These are phyloP conservation scores for Austroboletus eburneus DNA, from an alignment of 768 basidiomycete genomes.

Conservation along the genomic window DNA sequence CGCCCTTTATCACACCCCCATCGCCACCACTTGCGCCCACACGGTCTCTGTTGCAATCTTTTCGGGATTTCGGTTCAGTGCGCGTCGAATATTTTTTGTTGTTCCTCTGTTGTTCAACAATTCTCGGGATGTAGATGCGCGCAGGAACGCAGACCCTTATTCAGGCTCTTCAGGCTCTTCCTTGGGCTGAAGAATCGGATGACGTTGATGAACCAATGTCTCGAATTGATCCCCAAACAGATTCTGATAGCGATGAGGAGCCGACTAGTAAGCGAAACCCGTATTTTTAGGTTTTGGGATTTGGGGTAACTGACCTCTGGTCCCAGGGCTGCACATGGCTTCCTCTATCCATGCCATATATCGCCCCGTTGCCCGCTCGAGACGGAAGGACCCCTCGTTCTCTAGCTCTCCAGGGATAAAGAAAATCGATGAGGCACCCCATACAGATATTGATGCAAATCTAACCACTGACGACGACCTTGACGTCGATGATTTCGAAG, in stretches of 20 bases:
- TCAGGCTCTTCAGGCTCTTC: conserved; percentile 82
- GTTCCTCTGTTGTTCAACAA: not conserved
- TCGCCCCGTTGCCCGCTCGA: conserved; percentile 70
- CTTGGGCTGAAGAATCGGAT: conserved; percentile 68
- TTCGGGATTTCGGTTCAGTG: conserved; percentile 71
- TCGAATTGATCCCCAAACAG: conserved; percentile 36
- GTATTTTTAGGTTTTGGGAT: not conserved
- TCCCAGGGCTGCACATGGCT: conserved; percentile 48
- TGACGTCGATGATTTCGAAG: conserved; percentile 55
- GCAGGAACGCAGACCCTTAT: conserved; percentile 86
- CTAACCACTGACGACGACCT: conserved; percentile 49
- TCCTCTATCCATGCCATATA: conserved; percentile 90
- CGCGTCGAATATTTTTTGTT: conserved; percentile 24
- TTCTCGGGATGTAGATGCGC: conserved; percentile 56
- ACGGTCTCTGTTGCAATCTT: conserved; percentile 47
- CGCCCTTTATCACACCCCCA: conserved; percentile 69
- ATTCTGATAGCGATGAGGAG: conserved; percentile 68
- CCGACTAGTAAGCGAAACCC: conserved; percentile 28
- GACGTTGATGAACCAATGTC: conserved; percentile 59
- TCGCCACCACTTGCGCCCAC: conserved; percentile 51
- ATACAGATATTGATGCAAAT: conserved; percentile 31
- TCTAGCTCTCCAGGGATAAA: conserved; percentile 10
- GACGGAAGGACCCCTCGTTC: conserved; percentile 34
- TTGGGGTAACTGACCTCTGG: conserved; percentile 3
- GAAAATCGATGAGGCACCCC: conserved; percentile 30